Conservation (phyloP, 768 basidiomycete species). For the Boletus subcaerulescens region DNA sequence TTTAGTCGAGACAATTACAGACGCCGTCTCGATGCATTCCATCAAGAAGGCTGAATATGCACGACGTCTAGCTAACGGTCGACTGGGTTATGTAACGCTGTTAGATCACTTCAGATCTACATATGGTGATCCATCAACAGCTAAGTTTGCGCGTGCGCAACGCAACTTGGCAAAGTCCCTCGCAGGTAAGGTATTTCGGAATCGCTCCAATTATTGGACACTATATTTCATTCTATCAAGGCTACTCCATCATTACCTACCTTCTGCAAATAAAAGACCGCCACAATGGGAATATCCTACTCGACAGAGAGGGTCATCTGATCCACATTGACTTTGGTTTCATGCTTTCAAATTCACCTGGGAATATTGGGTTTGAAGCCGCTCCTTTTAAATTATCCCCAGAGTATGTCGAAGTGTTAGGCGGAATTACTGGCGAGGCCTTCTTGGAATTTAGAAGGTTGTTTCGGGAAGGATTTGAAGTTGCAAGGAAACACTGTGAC, state of each 20-base stretch:
- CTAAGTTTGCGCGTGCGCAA: conserved; percentile 87
- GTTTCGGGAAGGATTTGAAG: conserved; percentile 92
- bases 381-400: conserved; percentile 95
- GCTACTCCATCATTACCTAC: conserved; percentile 95
- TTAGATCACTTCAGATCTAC: conserved; percentile 90
- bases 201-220: neutral
- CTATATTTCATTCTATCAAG: conserved; percentile 34
- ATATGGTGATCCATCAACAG: conserved; percentile 84
- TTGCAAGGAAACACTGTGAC: conserved; percentile 93
- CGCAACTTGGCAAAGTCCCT: conserved; percentile 92
- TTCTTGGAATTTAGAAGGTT: conserved; percentile 83
- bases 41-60: conserved; percentile 99
- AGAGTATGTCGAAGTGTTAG: conserved; percentile 95
- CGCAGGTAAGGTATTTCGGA: conserved; percentile 49
- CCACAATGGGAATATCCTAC: conserved; percentile 96
- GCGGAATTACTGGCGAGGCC: conserved; percentile 72
- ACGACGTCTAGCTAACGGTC: conserved; percentile 73
- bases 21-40: conserved; percentile 97
- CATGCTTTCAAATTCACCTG: conserved; percentile 95
- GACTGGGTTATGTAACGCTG: conserved; percentile 82
- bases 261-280: conserved; percentile 97
- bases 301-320: conserved; percentile 92
- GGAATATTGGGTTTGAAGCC: conserved; percentile 98
- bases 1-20: conserved; percentile 96
- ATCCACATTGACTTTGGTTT: conserved; percentile 99